A percentile compares a stretch with the other conserved stretches of the same genome.
These are phyloP conservation scores for Clavulina sp. DNA, from an alignment of 768 basidiomycete genomes.

Conservation along the genomic window DNA sequence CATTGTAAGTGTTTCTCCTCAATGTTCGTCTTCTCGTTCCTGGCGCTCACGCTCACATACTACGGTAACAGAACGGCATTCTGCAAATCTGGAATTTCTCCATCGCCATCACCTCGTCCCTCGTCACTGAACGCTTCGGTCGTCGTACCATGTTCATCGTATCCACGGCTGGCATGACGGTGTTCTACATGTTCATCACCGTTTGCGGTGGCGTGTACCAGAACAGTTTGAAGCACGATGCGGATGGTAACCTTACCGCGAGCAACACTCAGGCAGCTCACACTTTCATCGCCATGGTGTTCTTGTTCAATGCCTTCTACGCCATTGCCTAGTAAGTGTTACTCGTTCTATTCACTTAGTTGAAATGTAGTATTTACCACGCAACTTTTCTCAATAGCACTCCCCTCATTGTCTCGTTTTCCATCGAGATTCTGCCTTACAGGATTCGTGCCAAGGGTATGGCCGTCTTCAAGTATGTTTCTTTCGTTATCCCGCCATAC, in stretches of 20 bases:
- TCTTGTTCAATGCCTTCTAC: slow-evolving; percentile 4
- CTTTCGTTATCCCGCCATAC: too few species aligned
- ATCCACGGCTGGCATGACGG: slow-evolving; percentile 39
- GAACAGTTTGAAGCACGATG: neutral
- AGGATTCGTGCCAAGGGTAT: slow-evolving; percentile 73
- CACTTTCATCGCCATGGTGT: slow-evolving; percentile 5
- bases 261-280: slow-evolving; percentile 5
- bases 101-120: slow-evolving; percentile 36
- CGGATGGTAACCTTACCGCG: neutral
- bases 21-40: too few species aligned
- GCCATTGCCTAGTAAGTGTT: neutral
- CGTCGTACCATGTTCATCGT: slow-evolving; percentile 49
- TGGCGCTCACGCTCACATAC: too few species aligned
- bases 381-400: too few species aligned
- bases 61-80: slow-evolving; percentile 43
- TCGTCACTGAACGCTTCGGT: slow-evolving; percentile 49
- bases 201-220: slow-evolving; percentile 4
- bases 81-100: slow-evolving; percentile 52
- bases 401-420: too few species aligned
- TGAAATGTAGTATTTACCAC: too few species aligned
- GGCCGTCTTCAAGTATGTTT: slow-evolving; percentile 54
- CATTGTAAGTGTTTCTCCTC: too few species aligned
- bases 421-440: slow-evolving; percentile 77
- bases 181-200: slow-evolving; percentile 2
- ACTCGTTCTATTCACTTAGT: too few species aligned